Base-by-base conservation (phyloP, 352 stramenopile species). In the Saprolegnia parasitica region DNA sequence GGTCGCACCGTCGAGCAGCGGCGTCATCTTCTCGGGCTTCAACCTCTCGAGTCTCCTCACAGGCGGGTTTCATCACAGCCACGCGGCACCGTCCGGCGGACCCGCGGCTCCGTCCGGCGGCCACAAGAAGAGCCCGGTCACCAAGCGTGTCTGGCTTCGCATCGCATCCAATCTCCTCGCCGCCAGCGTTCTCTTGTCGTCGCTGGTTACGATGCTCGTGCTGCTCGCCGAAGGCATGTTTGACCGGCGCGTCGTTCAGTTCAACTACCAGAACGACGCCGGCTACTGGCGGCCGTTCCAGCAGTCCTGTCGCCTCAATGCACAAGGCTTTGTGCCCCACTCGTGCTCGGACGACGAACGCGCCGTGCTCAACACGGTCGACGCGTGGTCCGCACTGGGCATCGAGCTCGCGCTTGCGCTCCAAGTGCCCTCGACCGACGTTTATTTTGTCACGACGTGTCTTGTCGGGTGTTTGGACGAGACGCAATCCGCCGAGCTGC, bases 131-230 rank as follows among this genome's bases (percentile, higher is more conserved):
- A 35, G 29, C 29, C 2, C 29, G 29, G 29, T 2, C 29, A 5
- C 29, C 29, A 35, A 35, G 29, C 52, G 35, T 21, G 35, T 60
- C 16, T 60, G 52, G 52, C 13, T 16, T 49, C 62, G 62, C 26
- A 68, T 68, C 29, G 37, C 24, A 0, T 56, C 46, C 40, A 68
- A 68, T n/a, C n/a, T 68, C 9, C 29, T 58, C 29, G 62, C 62
- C 2, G 29, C 21, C 16, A 24, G 23, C 11, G 20, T 42, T 6
- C n/a, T 58, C 32, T 16, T 60, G 11, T 23, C 60, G 29, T 39
- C 21, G 10, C 18, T 58, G 11, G 16, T 26, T 26, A 60, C 46
- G 13, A 39, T 42, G 32, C 18, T 46, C 35, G 62, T 58, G 18
- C 26, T 68, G 5, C 21, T 58, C 18, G 24, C 6, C 20, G 15